Conservation (phyloP, 306 rosid species). For the peach (Prunus persica) region Prunus_persica_NCBIv2 NC_034014.1:18345001-18345500, state of each 20-base stretch:
- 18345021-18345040: conserved; percentile 69
- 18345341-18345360: conserved; percentile 36
- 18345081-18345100: conserved; percentile 78
- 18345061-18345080: conserved; percentile 65
- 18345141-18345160: conserved; percentile 79
- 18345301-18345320: conserved; percentile 52
- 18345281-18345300: conserved; percentile 72
- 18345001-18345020: conserved; percentile 75
- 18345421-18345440: conserved; percentile 30
- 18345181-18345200: conserved; percentile 75
- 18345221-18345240: conserved; percentile 78
- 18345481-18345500: conserved; percentile 18
- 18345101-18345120: conserved; percentile 82
- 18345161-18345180: conserved; percentile 81
- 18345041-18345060: conserved; percentile 60
- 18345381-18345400: conserved; percentile 18
- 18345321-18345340: conserved; percentile 36
- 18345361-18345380: conserved; percentile 9
- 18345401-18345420: conserved; percentile 29
- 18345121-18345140: conserved; percentile 79
- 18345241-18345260: conserved; percentile 89
- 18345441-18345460: conserved; percentile 16
- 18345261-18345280: conserved; percentile 77
- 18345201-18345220: conserved; percentile 67
- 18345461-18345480: conserved; percentile 26